Evolutionary conservation across 2,329 filamentous ascomycete species (phyloP).

Genomic region (Cercospora sp.): DNA sequence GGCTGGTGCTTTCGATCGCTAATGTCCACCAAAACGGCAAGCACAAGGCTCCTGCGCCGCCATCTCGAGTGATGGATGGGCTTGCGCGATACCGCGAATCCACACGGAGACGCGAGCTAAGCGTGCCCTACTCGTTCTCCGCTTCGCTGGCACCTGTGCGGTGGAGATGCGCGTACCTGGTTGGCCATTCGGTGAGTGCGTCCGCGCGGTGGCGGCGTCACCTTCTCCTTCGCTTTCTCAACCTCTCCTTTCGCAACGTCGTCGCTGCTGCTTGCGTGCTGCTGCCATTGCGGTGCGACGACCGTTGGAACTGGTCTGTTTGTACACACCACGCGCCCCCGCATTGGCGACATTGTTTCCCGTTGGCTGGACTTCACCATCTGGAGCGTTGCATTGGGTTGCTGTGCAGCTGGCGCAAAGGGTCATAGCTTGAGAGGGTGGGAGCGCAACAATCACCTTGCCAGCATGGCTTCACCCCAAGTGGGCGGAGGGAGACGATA

Average conservation of each 20-base stretch:
- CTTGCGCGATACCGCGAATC: background rate
- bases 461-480: conserved; percentile 1
- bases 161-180: background rate
- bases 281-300: background rate
- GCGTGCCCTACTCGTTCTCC: background rate
- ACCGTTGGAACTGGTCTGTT: background rate
- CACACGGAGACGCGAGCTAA: background rate
- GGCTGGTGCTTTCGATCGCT: conserved; percentile 1
- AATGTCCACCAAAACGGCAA: conserved; percentile 11
- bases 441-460: background rate
- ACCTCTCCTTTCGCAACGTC: background rate
- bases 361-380: background rate
- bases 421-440: background rate
- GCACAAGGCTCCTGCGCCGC: background rate
- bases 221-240: background rate
- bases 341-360: background rate
- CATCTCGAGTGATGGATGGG: background rate
- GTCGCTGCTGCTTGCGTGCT: background rate
- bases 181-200: background rate
- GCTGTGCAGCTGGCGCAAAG: background rate
- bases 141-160: background rate
- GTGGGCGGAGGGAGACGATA: conserved; percentile 9
- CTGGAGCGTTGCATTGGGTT: background rate
- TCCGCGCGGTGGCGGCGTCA: background rate
- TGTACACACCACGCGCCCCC: background rate